These are phyloP conservation scores for Ophiostoma pallidulum DNA, from an alignment of 2,329 filamentous ascomycete species.

Conservation along the genomic window DNA sequence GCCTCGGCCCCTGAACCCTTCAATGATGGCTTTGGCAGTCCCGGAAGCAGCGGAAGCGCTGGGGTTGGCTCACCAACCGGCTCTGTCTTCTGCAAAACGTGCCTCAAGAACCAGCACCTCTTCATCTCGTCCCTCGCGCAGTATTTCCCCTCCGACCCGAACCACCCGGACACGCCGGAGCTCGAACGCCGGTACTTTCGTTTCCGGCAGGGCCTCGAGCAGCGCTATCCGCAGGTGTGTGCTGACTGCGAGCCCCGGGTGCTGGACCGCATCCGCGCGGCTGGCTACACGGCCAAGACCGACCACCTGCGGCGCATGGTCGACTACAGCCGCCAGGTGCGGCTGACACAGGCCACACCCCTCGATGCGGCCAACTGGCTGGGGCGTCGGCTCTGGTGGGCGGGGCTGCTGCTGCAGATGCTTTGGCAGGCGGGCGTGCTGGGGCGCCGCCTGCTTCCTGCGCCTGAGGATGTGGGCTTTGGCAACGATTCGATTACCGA, in stretches of 20 bases:
- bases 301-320: constrained; percentile 69
- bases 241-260: constrained; percentile 68
- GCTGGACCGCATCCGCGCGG: constrained; percentile 55
- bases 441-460: neutral
- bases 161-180: constrained; percentile 58
- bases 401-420: constrained; percentile 36
- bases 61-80: too few species aligned
- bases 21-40: constrained; percentile 16
- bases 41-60: constrained; percentile 16
- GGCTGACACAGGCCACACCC: constrained; percentile 28
- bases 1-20: constrained; percentile 33
- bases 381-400: constrained; percentile 39
- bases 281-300: constrained; percentile 75
- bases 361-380: constrained; percentile 35
- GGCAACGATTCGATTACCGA: constrained; percentile 23
- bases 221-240: constrained; percentile 84
- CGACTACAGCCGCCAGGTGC: constrained; percentile 48
- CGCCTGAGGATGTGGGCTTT: neutral
- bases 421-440: constrained; percentile 36
- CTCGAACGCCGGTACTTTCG: constrained; percentile 60
- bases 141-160: constrained; percentile 59
- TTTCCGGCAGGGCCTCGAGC: constrained; percentile 65
- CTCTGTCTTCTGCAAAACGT: constrained; percentile 59
- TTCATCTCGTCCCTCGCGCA: constrained; percentile 67
- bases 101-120: constrained; percentile 81